A percentile compares a stretch with the other conserved stretches of the same genome.
Conservation (phyloP, 139 green algal species). For the Micractinium conductrix region DNA sequence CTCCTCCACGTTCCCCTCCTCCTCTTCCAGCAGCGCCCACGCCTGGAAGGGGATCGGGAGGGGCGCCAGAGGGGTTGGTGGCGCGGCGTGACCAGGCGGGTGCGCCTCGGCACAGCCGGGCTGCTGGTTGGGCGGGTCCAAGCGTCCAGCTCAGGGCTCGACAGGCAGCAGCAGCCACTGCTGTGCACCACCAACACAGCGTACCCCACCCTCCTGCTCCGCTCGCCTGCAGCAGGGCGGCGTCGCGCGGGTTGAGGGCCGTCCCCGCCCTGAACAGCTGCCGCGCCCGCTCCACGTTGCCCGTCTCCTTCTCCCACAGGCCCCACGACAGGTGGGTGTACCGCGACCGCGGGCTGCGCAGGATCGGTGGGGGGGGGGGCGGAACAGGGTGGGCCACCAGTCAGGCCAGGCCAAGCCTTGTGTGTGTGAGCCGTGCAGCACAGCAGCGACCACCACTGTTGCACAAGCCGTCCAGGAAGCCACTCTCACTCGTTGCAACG, state of each 20-base stretch:
- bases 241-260: conserved; percentile 83
- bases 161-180: too few relatives aligned
- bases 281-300: conserved; percentile 67
- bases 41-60: conserved; percentile 52
- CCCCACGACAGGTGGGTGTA: conserved; percentile 83
- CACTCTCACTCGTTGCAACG: too few relatives aligned
- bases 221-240: conserved; percentile 87
- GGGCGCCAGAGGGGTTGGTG: not conserved
- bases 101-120: too few relatives aligned
- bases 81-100: not conserved
- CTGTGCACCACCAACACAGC: not conserved
- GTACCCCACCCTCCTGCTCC: conserved; percentile 43
- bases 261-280: conserved; percentile 79
- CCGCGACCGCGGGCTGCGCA: conserved; percentile 44
- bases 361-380: not conserved
- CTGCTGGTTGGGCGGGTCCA: not conserved
- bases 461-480: too few relatives aligned
- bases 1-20: conserved; percentile 61
- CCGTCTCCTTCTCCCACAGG: conserved; percentile 76
- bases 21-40: conserved; percentile 76
- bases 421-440: too few relatives aligned
- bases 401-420: too few relatives aligned
- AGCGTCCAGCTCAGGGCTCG: too few relatives aligned
- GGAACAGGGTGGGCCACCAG: not conserved
- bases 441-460: too few relatives aligned